Base-by-base conservation (phyloP, 1,284 basidiomycete genomes). In the Rhodotorula sp. region DNA sequence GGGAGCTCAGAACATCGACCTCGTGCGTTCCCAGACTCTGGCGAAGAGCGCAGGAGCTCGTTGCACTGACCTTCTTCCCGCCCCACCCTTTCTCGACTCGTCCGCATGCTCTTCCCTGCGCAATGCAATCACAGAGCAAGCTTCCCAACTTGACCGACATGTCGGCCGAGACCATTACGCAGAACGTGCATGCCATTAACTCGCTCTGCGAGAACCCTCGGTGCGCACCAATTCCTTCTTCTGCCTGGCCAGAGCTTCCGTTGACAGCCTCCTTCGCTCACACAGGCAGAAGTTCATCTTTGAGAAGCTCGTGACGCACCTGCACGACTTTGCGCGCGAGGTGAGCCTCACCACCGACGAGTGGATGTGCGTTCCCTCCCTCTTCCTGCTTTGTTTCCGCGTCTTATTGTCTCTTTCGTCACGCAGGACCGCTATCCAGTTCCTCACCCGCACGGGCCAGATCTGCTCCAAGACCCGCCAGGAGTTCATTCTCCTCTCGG, bases 401-500 rank as follows among this genome's bases (percentile, higher is more conserved):
- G 0, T 21, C 48, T 23, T 4, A 17, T n/a, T n/a, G 23, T 19
- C 10, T 12, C 41, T 46, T n/a, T 5, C 7, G 41, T 7, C 13
- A 8, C 50, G 16, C 71, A 82, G 80, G 81, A 81, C 84, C 25
- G 84, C 89, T 0, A 88, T 93, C 77, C 81, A 89, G 71, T 93
- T 92, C 82, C 83, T 93, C 74, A 93, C 90, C 1, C 83, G 84
- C 23, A 87, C 86, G 0, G 91, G 91, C 12, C 85, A 93, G 82
- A 90, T 82, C 71, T 91, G 88, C 81, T 67, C 71, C 12, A 52
- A 60, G 50, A 77, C 79, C 61, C 88, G 91, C 46, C 91, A 92
- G 83, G 92, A 94, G 79, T 91, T 91, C 79, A 91, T 93, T 77
- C 86, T 93, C 5, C 84, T 93, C 19, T 92, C 90, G 0, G 91